Evolutionary conservation across 345 rosid species (phyloP), one percentile per base, ranked within the genome.

Genomic region (Arabidopsis arenosa): DNA sequence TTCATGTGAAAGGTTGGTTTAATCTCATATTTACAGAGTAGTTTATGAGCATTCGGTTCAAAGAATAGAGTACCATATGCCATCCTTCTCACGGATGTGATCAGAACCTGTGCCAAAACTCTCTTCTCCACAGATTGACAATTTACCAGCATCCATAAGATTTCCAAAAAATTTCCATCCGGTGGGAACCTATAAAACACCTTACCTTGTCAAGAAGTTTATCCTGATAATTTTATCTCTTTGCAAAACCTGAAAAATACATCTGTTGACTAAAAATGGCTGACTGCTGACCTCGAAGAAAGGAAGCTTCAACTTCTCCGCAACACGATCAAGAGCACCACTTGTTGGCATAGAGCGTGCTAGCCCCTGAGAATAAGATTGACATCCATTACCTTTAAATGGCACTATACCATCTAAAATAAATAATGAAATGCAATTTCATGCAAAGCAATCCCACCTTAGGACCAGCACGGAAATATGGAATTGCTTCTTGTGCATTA

Each of bases 271-370:
- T 21, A 75, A 63, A 67, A 70, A 72, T 43, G 43, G 32, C 52
- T 61, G n/a, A 92, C 97, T 93, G 32, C 52, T 61, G n/a, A 92
- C 97, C 96, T 92, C 99, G 61, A 95, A 90, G 80, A 89, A 92
- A 23, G 88, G 86, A 79, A 92, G 94, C 75, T 83, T 84, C 80
- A 92, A 70, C 77, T 92, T 92, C 80, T 85, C 85, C 47, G 99
- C 96, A 79, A 95, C 97, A 45, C 91, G 85, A 84, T 90, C 99
- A 72, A 95, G 94, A 54, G 99, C 97, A 72, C 97, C 96, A 75
- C 94, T 95, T 26, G 97, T 95, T 23, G 99, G 99, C 97, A 95
- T 90, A 32, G 97, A 95, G 79, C 96, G 87, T 62, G 99, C 97
- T 57, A 95, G 86, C 73, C 97, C 96, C 97, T 90, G 85, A 37